These are phyloP conservation scores for Pleurotus salmoneostramineus DNA, from an alignment of 768 basidiomycete genomes.

Conservation along the genomic window DNA sequence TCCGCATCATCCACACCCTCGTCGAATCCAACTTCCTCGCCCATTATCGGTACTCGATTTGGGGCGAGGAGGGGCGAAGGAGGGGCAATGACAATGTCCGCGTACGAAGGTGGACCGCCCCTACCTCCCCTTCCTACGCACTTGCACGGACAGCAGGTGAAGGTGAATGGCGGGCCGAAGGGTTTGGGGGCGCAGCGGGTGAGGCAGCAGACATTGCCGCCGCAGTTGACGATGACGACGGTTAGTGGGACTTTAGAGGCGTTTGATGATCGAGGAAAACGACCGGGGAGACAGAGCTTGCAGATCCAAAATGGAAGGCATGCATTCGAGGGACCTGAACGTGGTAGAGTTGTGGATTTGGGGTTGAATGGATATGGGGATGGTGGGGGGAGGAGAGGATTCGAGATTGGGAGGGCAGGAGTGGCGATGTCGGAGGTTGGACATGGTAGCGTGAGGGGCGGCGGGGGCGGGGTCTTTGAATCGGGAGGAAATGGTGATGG, in stretches of 20 bases:
- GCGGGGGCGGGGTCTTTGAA: too few species aligned
- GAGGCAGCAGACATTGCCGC: background rate
- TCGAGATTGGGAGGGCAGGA: background rate
- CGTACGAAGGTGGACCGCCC: background rate
- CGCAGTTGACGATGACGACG: slow-evolving; percentile 1
- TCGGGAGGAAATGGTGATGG: too few species aligned
- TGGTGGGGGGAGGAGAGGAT: background rate
- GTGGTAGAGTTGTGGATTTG: background rate
- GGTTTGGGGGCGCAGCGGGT: background rate
- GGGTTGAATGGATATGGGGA: background rate
- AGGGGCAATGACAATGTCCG: background rate
- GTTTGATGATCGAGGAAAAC: background rate
- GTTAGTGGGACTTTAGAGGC: background rate
- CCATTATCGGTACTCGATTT: background rate
- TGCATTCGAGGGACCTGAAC: background rate
- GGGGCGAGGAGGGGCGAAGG: background rate
- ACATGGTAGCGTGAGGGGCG: too few species aligned
- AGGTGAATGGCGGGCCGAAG: background rate
- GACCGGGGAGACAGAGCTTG: too few species aligned
- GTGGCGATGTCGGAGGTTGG: background rate
- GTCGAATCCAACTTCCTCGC: too few species aligned
- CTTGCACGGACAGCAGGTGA: background rate
- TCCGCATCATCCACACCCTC: too few species aligned
- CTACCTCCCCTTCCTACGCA: background rate
- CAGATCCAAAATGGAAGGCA: too few species aligned